phyloP scores from a whole-genome alignment of 495 filamentous ascomycete genomes.

The Penicillium verhagenii region DNA sequence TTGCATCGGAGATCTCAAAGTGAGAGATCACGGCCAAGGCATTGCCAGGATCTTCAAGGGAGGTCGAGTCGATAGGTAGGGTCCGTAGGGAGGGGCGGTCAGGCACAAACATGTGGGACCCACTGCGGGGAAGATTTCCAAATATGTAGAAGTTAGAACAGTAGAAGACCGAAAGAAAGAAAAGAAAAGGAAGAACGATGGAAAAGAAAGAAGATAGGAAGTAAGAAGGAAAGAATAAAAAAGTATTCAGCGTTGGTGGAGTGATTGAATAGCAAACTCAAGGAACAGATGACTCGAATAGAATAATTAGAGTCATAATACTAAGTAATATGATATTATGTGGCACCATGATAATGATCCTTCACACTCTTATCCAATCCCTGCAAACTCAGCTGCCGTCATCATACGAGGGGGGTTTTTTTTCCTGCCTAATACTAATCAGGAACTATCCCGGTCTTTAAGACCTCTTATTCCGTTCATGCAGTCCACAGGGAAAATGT shows the following conservation, averaged over 20 bases:
- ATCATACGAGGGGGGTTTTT: not conserved
- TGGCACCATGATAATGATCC: not conserved
- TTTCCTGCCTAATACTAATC: not conserved
- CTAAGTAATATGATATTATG: not conserved
- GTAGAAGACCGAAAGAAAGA: not conserved
- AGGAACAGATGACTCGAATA: not conserved
- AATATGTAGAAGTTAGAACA: not conserved
- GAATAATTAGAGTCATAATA: not conserved
- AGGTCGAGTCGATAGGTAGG: constrained; percentile 21
- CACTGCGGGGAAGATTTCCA: constrained; percentile 33
- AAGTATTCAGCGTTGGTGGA: not conserved
- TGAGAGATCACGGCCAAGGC: constrained; percentile 21
- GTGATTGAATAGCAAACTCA: not conserved
- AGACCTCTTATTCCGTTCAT: constrained; percentile 7
- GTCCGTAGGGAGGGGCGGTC: constrained; percentile 35
- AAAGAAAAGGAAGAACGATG: not conserved
- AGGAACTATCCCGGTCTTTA: not conserved
- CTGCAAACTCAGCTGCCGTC: constrained; percentile 5
- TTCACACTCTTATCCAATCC: not conserved
- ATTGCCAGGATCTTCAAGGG: constrained; percentile 11
- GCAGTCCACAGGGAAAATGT: constrained; percentile 23
- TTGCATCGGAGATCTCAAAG: constrained; percentile 19
- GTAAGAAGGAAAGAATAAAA: not conserved
- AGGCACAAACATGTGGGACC: constrained; percentile 35
- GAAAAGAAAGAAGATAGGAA: not conserved